A percentile compares a stretch with the other conserved stretches of the same genome.
Conservation (phyloP, 345 rosid genomes). For the Arabis hirsuta region DNA sequence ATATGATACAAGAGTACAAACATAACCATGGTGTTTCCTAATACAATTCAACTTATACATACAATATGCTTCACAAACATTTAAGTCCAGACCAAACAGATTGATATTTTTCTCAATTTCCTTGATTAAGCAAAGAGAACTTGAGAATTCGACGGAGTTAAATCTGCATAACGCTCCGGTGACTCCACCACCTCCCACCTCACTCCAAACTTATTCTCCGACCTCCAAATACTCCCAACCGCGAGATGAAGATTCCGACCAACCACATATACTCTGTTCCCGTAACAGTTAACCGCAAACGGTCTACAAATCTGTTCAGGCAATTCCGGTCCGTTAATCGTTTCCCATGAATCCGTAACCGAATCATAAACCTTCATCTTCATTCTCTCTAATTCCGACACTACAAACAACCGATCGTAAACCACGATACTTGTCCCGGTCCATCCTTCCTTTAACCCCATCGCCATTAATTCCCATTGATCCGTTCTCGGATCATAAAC, state of each 20-base stretch:
- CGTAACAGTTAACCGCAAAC: slow-evolving; percentile 68
- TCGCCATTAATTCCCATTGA: slow-evolving; percentile 80
- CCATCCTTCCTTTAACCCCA: slow-evolving; percentile 89
- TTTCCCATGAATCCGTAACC: slow-evolving; percentile 73
- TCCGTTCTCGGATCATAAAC: slow-evolving; percentile 75
- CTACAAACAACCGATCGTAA: slow-evolving; percentile 71
- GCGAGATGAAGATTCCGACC: slow-evolving; percentile 76
- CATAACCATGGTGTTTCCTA: not conserved
- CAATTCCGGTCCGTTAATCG: slow-evolving; percentile 69
- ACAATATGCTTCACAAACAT: slow-evolving; percentile 21
- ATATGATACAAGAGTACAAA: slow-evolving; percentile 26
- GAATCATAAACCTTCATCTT: slow-evolving; percentile 82
- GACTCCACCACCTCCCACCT: slow-evolving; percentile 72
- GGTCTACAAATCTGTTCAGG: slow-evolving; percentile 91
- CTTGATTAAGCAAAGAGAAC: slow-evolving; percentile 65
- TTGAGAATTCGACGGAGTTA: slow-evolving; percentile 83
- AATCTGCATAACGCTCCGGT: slow-evolving; percentile 60
- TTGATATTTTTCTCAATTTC: not conserved
- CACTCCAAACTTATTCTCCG: slow-evolving; percentile 56
- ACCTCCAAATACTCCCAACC: slow-evolving; percentile 61
- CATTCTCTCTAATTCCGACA: slow-evolving; percentile 87
- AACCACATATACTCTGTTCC: slow-evolving; percentile 70
- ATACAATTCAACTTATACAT: slow-evolving; percentile 22
- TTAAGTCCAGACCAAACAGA: slow-evolving; percentile 20
- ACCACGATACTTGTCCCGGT: too few relatives aligned